Evolutionary conservation across 805 yeast genomes (phyloP).

Genomic region (Pichia phayaonensis): DNA sequence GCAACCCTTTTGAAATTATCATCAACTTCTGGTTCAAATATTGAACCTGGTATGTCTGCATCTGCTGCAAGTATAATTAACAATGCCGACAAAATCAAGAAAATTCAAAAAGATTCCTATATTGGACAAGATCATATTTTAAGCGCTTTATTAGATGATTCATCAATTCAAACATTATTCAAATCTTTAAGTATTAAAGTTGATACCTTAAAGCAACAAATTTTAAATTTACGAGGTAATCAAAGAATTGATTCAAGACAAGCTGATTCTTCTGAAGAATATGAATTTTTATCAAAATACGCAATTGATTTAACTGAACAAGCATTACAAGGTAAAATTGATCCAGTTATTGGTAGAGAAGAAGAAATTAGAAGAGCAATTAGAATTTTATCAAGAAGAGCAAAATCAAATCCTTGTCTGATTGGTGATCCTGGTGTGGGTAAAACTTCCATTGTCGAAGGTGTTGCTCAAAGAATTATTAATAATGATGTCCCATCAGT

Average conservation of each 20-base stretch:
- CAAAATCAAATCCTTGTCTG: conserved; percentile 91
- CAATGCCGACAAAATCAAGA: conserved; percentile 69
- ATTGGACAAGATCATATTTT: conserved; percentile 93
- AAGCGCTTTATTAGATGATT: conserved; percentile 76
- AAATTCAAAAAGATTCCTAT: conserved; percentile 83
- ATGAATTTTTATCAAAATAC: conserved; percentile 81
- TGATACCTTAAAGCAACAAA: conserved; percentile 70
- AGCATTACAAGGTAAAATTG: conserved; percentile 90
- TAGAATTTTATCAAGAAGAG: conserved; percentile 91
- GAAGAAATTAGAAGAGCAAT: conserved; percentile 96
- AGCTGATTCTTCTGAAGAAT: conserved; percentile 82
- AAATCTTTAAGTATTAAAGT: conserved; percentile 63
- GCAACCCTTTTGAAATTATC: conserved; percentile 77
- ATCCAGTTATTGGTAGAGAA: conserved; percentile 98
- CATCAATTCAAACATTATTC: conserved; percentile 58
- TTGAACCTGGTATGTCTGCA: conserved; percentile 66
- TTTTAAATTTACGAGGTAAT: conserved; percentile 76
- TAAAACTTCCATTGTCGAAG: conserved; percentile 96
- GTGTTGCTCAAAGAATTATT: conserved; percentile 94
- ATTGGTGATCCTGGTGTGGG: conserved; percentile 99
- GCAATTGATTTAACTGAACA: conserved; percentile 90
- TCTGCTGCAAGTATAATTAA: conserved; percentile 70
- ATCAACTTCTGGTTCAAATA: conserved; percentile 83
- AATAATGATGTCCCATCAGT: conserved; percentile 93
- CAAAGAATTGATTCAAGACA: conserved; percentile 88